phyloP scores from a whole-genome alignment of 2,329 filamentous ascomycete species.

The Trichothecium sympodiale region DNA sequence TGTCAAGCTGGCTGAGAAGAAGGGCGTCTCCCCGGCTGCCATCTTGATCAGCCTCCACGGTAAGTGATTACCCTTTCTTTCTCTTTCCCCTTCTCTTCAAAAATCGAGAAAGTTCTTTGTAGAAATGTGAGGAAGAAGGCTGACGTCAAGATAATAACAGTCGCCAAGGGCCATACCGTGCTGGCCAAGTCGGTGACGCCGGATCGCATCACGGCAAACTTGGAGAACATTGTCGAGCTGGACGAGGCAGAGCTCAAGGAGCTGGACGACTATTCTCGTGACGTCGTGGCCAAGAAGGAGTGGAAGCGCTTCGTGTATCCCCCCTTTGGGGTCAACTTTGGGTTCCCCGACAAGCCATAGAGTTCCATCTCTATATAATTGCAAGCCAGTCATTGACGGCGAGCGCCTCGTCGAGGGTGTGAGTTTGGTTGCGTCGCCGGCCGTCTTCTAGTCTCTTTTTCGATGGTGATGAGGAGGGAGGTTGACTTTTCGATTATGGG shows the following conservation, averaged over 20 bases:
- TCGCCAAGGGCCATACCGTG: conserved; percentile 58
- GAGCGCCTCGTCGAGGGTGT: no score
- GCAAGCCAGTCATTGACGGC: no score
- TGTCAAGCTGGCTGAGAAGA: conserved; percentile 53
- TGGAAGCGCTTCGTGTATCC: conserved; percentile 56
- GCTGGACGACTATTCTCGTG: conserved; percentile 42
- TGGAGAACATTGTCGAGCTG: conserved; percentile 49
- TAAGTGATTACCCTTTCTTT: conserved; percentile 25
- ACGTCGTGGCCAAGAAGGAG: conserved; percentile 37
- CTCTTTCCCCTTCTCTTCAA: not conserved
- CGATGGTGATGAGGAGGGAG: no score
- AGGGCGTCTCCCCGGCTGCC: conserved; percentile 46
- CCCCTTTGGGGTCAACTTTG: conserved; percentile 57
- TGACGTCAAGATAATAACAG: conserved; percentile 25
- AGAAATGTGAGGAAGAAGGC: not conserved
- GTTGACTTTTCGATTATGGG: no score
- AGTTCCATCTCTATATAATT: no score
- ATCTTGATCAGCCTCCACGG: conserved; percentile 64
- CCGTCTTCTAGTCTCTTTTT: no score
- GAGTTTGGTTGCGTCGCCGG: no score
- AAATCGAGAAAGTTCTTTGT: not conserved
- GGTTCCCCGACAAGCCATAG: conserved; percentile 57
- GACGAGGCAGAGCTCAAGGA: conserved; percentile 52
- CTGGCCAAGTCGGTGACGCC: conserved; percentile 63
- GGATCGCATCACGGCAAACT: conserved; percentile 58